Evolutionary conservation across 1,284 basidiomycete species (phyloP).

Genomic region (Ceratobasidium sp.): DNA sequence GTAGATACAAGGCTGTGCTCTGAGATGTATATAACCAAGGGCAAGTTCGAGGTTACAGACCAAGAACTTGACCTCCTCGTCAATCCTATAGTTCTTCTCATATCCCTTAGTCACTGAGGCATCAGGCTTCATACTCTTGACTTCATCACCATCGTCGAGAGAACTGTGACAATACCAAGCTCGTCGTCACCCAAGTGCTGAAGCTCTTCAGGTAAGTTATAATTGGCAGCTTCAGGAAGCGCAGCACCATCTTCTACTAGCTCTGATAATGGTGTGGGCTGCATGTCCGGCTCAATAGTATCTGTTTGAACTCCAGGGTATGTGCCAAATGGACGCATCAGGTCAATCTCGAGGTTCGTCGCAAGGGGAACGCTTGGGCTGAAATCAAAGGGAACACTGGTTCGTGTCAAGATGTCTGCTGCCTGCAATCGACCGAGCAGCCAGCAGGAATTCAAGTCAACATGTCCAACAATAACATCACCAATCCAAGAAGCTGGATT

Average conservation of each 20-base stretch:
- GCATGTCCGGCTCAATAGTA: not conserved
- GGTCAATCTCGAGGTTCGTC: not conserved
- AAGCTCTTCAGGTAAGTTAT: too few species aligned
- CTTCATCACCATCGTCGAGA: too few species aligned
- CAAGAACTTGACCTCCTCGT: too few species aligned
- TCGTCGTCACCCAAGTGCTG: too few species aligned
- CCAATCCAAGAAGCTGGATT: slow-evolving; percentile 51
- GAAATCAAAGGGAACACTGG: slow-evolving; percentile 5
- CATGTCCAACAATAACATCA: slow-evolving; percentile 43
- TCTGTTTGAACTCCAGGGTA: slow-evolving; percentile 14
- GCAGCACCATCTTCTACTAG: not conserved
- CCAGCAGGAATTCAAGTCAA: slow-evolving; percentile 33
- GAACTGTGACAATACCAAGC: too few species aligned
- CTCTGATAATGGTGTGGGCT: not conserved
- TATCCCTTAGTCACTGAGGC: too few species aligned
- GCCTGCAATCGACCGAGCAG: slow-evolving; percentile 22
- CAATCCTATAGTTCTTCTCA: too few species aligned
- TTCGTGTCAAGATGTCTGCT: not conserved
- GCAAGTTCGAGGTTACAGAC: too few species aligned
- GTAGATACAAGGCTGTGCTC: too few species aligned
- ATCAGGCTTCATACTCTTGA: too few species aligned
- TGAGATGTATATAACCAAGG: too few species aligned
- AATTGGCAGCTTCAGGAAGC: too few species aligned
- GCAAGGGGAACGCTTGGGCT: not conserved
- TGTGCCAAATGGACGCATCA: slow-evolving; percentile 4